phyloP scores from a whole-genome alignment of 768 basidiomycete species.

The Rhodotorula kratochvilovae region DNA sequence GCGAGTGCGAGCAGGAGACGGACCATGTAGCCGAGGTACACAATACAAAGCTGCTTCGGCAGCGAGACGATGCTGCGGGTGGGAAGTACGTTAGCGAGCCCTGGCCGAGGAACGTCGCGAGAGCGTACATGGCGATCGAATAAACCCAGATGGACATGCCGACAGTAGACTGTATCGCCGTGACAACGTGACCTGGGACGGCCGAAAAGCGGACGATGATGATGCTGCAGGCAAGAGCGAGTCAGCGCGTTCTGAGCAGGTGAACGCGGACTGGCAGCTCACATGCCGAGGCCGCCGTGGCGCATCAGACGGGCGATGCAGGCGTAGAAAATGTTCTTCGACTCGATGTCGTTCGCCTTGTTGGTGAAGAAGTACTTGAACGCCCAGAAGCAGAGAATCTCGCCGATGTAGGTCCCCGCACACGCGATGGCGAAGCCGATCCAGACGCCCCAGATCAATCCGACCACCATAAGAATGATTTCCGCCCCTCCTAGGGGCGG shows the following conservation, averaged over 20 bases:
- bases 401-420: conserved; percentile 21
- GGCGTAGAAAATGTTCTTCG: conserved; percentile 29
- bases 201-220: conserved; percentile 32
- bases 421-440: conserved; percentile 19
- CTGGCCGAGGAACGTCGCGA: neutral
- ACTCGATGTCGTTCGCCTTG: conserved; percentile 24
- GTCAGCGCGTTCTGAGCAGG: neutral
- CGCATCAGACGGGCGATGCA: conserved; percentile 37
- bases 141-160: conserved; percentile 32
- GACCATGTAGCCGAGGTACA: conserved; percentile 21
- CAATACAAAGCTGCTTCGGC: conserved; percentile 35
- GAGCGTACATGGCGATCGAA: conserved; percentile 18
- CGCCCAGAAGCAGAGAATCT: conserved; percentile 25
- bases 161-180: conserved; percentile 37
- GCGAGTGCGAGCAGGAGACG: too few species aligned
- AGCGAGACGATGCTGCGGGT: conserved; percentile 14
- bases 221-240: neutral
- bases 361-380: conserved; percentile 34
- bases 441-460: conserved; percentile 37
- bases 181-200: conserved; percentile 38
- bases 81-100: neutral
- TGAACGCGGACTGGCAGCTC: too few species aligned
- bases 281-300: conserved; percentile 27
- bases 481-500: conserved; percentile 31
- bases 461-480: conserved; percentile 24